These are phyloP conservation scores for Citrus cavaleriei DNA, from an alignment of 345 rosid genomes.

Conservation along the genomic window DNA sequence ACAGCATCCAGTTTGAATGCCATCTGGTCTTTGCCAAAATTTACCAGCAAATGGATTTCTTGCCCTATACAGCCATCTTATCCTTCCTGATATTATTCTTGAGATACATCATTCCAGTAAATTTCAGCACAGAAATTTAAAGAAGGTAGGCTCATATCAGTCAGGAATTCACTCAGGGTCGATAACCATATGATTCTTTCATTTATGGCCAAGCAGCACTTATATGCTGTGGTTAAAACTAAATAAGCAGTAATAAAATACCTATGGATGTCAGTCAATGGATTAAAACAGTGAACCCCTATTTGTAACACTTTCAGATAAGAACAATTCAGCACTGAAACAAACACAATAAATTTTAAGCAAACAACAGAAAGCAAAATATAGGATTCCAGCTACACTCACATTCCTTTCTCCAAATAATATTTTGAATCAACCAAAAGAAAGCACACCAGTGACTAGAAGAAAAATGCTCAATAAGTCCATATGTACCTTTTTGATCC, in stretches of 20 bases:
- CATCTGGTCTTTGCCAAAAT: background rate
- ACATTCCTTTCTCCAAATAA: background rate
- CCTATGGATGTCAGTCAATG: background rate
- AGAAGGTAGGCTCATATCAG: background rate
- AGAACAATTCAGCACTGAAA: background rate
- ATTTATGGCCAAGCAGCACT: background rate
- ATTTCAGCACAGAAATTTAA: background rate
- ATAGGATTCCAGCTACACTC: conserved; percentile 3
- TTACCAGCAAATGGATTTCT: background rate
- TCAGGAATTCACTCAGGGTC: background rate
- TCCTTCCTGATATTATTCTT: background rate
- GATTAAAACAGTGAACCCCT: background rate
- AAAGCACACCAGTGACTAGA: background rate
- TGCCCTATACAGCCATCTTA: background rate
- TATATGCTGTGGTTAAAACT: background rate
- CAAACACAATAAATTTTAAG: background rate
- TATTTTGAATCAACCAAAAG: background rate
- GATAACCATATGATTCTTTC: background rate
- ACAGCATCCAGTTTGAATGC: background rate
- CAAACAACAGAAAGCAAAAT: background rate
- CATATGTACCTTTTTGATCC: conserved; percentile 78
- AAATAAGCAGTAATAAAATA: background rate
- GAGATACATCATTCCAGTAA: background rate
- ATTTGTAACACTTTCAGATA: background rate
- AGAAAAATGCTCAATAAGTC: background rate